Evolutionary conservation across 2,329 filamentous ascomycete genomes (phyloP).

Genomic region (Cladophialophora immunda): DNA sequence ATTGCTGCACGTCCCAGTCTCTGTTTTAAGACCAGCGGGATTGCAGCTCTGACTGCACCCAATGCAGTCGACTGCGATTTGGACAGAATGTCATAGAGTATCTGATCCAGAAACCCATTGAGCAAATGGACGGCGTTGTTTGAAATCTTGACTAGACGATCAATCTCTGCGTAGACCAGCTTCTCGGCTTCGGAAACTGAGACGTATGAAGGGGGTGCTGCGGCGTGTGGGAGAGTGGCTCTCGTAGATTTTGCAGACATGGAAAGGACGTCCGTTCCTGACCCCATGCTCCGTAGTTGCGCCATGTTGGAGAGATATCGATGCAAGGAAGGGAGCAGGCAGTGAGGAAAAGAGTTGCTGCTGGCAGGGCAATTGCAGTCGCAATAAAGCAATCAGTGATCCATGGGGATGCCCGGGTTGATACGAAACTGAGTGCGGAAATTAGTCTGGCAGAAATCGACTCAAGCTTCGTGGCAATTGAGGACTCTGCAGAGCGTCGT

Average conservation of each 20-base stretch:
- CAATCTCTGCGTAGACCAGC: slow-evolving; percentile 88
- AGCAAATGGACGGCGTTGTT: slow-evolving; percentile 76
- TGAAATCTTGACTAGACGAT: slow-evolving; percentile 78
- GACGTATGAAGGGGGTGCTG: slow-evolving; percentile 85
- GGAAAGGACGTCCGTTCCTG: slow-evolving; percentile 41
- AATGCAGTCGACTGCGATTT: slow-evolving; percentile 81
- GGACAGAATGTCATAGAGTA: slow-evolving; percentile 89
- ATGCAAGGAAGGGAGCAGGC: slow-evolving; percentile 17
- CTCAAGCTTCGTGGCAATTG: background rate
- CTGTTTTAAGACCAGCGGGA: slow-evolving; percentile 86
- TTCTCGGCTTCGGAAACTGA: slow-evolving; percentile 87
- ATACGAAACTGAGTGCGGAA: slow-evolving; percentile 8
- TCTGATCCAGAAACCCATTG: slow-evolving; percentile 92
- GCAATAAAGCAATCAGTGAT: slow-evolving; percentile 16
- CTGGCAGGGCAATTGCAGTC: background rate
- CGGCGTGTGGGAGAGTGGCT: slow-evolving; percentile 44
- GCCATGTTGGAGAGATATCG: slow-evolving; percentile 25
- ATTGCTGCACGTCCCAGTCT: slow-evolving; percentile 87
- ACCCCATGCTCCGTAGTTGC: slow-evolving; percentile 39
- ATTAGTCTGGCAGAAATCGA: background rate
- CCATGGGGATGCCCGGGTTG: slow-evolving; percentile 17
- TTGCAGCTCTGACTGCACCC: slow-evolving; percentile 77
- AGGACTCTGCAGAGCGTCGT: background rate
- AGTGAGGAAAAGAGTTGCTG: background rate
- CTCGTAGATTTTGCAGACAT: slow-evolving; percentile 36